phyloP scores from a whole-genome alignment of 169 alveolate species.

The Plasmodium reichenowi region DNA sequence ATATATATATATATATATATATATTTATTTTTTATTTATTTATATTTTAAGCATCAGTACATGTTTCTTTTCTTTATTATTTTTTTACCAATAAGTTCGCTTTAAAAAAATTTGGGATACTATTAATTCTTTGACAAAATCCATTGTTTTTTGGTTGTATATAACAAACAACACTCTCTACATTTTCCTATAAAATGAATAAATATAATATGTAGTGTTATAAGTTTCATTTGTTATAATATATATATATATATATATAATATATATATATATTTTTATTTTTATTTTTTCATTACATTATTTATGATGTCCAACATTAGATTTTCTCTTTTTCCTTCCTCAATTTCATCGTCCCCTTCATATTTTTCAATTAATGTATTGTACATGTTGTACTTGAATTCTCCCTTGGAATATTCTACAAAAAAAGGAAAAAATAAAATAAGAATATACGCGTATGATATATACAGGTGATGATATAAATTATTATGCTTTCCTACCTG shows the following conservation, averaged over 20 bases:
- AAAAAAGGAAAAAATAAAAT: neutral
- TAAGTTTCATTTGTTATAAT: neutral
- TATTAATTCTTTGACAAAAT: slow-evolving; percentile 65
- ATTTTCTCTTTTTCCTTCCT: neutral
- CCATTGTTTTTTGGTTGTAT: slow-evolving; percentile 60
- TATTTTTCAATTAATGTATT: slow-evolving; percentile 36
- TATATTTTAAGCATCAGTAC: too few relatives aligned
- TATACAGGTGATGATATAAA: too few relatives aligned
- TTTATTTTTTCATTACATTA: neutral
- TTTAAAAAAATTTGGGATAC: slow-evolving; percentile 31
- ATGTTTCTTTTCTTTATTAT: neutral
- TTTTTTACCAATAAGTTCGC: slow-evolving; percentile 48
- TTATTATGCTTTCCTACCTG: slow-evolving; percentile 16
- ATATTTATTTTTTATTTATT: neutral
- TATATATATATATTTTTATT: neutral
- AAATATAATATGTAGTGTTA: neutral
- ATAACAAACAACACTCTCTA: slow-evolving; percentile 64
- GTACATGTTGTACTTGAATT: slow-evolving; percentile 54
- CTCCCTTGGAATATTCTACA: slow-evolving; percentile 13
- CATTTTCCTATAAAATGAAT: slow-evolving; percentile 13
- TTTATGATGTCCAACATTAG: neutral
- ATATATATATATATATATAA: neutral
- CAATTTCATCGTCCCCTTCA: slow-evolving; percentile 16
- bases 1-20: neutral
- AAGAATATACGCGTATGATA: neutral